Percentiles rank a stretch among this genome's conserved stretches.
Evolutionary conservation across 768 basidiomycete species (phyloP).

Genomic region (Boletus huronensis): DNA sequence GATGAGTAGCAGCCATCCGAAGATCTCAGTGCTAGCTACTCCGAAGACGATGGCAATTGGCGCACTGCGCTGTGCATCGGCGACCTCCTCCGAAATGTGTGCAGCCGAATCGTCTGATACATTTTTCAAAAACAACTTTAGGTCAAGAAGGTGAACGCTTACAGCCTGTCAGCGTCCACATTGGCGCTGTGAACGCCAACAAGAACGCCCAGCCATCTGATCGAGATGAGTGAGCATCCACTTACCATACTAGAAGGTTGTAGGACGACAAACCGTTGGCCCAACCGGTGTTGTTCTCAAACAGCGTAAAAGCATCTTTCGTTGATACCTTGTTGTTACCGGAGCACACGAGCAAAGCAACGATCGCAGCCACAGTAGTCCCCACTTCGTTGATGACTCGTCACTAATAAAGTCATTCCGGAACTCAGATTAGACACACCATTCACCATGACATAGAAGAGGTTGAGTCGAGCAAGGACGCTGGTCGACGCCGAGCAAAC

Average conservation of each 20-base stretch:
- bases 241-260: background rate
- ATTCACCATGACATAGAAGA: conserved; percentile 67
- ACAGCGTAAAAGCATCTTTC: conserved; percentile 62
- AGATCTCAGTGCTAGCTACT: conserved; percentile 52
- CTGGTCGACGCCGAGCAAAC: conserved; percentile 70
- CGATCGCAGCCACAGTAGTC: conserved; percentile 60
- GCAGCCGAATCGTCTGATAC: conserved; percentile 68
- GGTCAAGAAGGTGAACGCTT: conserved; percentile 19
- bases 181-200: conserved; percentile 67
- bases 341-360: conserved; percentile 55
- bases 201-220: conserved; percentile 75
- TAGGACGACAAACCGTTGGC: conserved; percentile 42
- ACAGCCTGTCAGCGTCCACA: conserved; percentile 83
- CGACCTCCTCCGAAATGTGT: conserved; percentile 70
- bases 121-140: background rate
- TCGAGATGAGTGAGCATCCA: background rate
- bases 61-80: conserved; percentile 59
- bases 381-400: conserved; percentile 42
- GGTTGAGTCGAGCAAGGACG: conserved; percentile 62
- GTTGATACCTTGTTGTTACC: conserved; percentile 60
- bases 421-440: conserved; percentile 34
- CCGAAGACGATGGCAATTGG: conserved; percentile 68
- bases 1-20: conserved; percentile 67
- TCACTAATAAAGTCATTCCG: background rate
- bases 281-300: conserved; percentile 74